phyloP scores from a whole-genome alignment of 139 green algal species.

The Ulvella scutata region DNA sequence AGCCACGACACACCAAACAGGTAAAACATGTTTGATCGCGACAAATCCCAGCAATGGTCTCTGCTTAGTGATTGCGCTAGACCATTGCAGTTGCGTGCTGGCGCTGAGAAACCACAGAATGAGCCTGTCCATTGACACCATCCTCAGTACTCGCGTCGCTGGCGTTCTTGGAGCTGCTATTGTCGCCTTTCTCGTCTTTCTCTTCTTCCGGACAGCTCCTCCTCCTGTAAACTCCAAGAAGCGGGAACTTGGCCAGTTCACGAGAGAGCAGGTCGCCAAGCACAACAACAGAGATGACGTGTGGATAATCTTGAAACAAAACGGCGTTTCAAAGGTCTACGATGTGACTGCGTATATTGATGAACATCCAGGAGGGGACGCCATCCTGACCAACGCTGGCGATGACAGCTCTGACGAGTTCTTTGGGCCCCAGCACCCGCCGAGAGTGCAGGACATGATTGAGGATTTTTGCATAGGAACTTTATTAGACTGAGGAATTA shows the following conservation, averaged over 20 bases:
- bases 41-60: no score
- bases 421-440: constrained; percentile 71
- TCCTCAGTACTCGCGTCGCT: no score
- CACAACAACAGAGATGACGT: constrained; percentile 48
- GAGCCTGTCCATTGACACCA: no score
- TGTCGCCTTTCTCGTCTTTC: no score
- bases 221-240: background rate
- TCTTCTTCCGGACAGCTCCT: background rate
- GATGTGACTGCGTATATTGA: constrained; percentile 77
- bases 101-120: no score
- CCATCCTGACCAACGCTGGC: constrained; percentile 69
- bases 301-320: constrained; percentile 54
- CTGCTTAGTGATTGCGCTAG: no score
- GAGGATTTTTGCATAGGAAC: constrained; percentile 71
- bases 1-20: no score
- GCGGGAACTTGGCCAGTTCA: constrained; percentile 20
- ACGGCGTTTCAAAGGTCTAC: constrained; percentile 47
- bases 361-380: constrained; percentile 74
- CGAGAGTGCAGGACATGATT: constrained; percentile 55
- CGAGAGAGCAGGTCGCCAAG: constrained; percentile 45
- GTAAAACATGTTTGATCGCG: no score
- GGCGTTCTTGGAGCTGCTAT: no score
- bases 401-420: constrained; percentile 74
- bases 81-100: no score
- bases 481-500: background rate